Evolutionary conservation across 2,329 filamentous ascomycete genomes (phyloP).

Genomic region (Aotearoamyces nothofagi): DNA sequence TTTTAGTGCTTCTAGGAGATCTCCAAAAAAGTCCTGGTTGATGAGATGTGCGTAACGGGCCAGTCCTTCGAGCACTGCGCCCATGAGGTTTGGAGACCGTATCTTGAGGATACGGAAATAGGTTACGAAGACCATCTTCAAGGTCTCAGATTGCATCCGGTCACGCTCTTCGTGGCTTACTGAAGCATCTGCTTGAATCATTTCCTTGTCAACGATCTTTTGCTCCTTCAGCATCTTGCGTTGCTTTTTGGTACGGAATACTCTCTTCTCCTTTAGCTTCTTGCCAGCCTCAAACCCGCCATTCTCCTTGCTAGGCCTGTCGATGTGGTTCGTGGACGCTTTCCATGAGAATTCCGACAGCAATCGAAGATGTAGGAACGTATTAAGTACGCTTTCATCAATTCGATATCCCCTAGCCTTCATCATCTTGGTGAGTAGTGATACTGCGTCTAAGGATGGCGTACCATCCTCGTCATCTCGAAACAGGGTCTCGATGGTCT

Average conservation of each 20-base stretch:
- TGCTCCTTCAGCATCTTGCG: constrained; percentile 75
- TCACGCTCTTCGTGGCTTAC: constrained; percentile 89
- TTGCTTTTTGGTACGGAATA: constrained; percentile 79
- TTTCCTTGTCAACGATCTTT: constrained; percentile 80
- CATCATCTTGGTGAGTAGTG: constrained; percentile 87
- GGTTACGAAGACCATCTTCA: constrained; percentile 88
- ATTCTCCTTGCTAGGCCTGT: constrained; percentile 32
- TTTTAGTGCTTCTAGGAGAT: constrained; percentile 84
- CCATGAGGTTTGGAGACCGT: constrained; percentile 73
- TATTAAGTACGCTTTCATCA: constrained; percentile 75
- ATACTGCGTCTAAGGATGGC: constrained; percentile 73
- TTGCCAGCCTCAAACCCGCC: constrained; percentile 28
- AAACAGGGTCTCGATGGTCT: constrained; percentile 71
- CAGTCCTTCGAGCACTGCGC: constrained; percentile 87
- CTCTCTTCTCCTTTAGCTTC: constrained; percentile 58
- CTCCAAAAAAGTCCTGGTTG: constrained; percentile 98
- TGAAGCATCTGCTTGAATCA: constrained; percentile 79
- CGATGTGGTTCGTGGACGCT: constrained; percentile 63
- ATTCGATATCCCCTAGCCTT: constrained; percentile 70
- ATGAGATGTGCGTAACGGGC: constrained; percentile 92
- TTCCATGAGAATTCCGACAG: constrained; percentile 79
- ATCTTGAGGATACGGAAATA: constrained; percentile 93
- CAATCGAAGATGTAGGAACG: constrained; percentile 78
- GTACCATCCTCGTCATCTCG: constrained; percentile 79
- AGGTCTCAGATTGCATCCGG: constrained; percentile 83